A percentile compares a stretch with the other conserved stretches of the same genome.
Evolutionary conservation across 2,329 filamentous ascomycete species (phyloP).

Genomic region (Ceratocystis alfenasii): DNA sequence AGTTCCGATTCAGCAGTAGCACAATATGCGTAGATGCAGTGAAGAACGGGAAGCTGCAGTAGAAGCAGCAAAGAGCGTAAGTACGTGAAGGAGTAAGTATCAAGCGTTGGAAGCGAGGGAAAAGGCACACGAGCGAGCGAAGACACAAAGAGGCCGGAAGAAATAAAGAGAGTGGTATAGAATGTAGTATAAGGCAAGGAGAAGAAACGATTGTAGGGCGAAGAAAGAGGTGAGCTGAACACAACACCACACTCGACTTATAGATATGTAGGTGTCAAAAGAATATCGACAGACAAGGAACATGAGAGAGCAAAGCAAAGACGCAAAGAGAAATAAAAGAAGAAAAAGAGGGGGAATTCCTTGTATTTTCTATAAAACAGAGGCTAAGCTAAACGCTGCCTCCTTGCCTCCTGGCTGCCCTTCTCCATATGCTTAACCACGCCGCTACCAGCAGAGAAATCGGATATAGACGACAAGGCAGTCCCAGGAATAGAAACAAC

Average conservation of each 20-base stretch:
- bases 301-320: constrained; percentile 14
- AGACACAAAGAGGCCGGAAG: background rate
- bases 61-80: constrained; percentile 3
- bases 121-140: constrained; percentile 16
- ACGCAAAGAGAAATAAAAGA: background rate
- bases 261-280: background rate
- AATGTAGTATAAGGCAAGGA: background rate
- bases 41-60: background rate
- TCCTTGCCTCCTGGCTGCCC: background rate
- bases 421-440: background rate
- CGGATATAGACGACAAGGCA: constrained; percentile 5
- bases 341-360: background rate
- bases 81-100: constrained; percentile 23
- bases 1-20: background rate
- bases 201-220: background rate
- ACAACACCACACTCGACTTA: background rate
- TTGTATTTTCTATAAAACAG: constrained; percentile 1
- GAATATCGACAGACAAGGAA: constrained; percentile 15
- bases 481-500: constrained; percentile 3
- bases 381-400: background rate
- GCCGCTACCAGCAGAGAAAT: background rate
- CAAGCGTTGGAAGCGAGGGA: constrained; percentile 16
- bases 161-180: background rate
- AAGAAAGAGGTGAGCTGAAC: constrained; percentile 19
- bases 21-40: constrained; percentile 1